Evolutionary conservation across 2,329 filamentous ascomycete genomes (phyloP).

Genomic region (Penicillium sp.): DNA sequence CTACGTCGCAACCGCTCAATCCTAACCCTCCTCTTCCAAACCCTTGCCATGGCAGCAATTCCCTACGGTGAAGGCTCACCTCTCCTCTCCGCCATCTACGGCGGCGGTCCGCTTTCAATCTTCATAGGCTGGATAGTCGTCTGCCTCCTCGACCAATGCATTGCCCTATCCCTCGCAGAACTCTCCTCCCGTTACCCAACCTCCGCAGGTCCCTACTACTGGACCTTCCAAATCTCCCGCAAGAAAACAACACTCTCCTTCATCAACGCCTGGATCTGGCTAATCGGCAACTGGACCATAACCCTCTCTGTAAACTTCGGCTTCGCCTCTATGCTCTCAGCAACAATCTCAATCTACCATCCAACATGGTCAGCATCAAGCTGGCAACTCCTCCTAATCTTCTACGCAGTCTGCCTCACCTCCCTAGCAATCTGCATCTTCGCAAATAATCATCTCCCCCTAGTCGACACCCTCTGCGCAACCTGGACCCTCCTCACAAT

Average conservation of each 20-base stretch:
- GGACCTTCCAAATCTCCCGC: slow-evolving; percentile 50
- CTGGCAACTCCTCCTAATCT: slow-evolving; percentile 70
- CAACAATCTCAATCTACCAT: slow-evolving; percentile 53
- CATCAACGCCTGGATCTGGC: slow-evolving; percentile 54
- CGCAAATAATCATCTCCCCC: slow-evolving; percentile 64
- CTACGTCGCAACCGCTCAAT: slow-evolving; percentile 59
- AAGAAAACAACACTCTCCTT: slow-evolving; percentile 50
- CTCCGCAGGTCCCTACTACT: slow-evolving; percentile 54
- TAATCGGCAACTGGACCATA: slow-evolving; percentile 54
- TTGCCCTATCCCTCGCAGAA: slow-evolving; percentile 52
- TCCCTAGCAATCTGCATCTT: slow-evolving; percentile 65
- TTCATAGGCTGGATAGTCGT: slow-evolving; percentile 58
- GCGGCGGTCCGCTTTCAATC: slow-evolving; percentile 53
- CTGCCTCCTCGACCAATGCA: slow-evolving; percentile 52
- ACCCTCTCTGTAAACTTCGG: slow-evolving; percentile 56
- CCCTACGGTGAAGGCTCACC: slow-evolving; percentile 51
- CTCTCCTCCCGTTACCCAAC: slow-evolving; percentile 53
- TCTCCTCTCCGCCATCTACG: slow-evolving; percentile 44
- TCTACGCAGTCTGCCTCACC: slow-evolving; percentile 64
- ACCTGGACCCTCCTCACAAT: slow-evolving; percentile 57
- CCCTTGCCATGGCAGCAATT: slow-evolving; percentile 59
- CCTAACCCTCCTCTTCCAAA: slow-evolving; percentile 60
- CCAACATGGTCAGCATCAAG: slow-evolving; percentile 51
- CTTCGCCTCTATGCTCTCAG: slow-evolving; percentile 54
- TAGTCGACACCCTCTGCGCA: slow-evolving; percentile 59